Conservation (phyloP, 148 eudicot species). For the Nepenthes mirabilis region DNA sequence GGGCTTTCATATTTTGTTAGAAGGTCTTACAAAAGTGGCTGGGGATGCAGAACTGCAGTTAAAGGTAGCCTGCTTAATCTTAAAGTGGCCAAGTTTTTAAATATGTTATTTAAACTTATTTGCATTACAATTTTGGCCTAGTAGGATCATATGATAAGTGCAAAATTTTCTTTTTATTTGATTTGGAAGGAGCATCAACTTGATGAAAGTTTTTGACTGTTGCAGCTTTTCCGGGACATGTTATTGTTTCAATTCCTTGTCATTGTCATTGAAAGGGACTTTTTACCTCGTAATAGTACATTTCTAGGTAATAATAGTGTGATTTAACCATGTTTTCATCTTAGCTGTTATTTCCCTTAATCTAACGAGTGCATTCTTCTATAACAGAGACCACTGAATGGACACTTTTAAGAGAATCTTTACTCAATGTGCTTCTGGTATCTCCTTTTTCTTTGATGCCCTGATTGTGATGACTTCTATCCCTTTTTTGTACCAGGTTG, state of each 20-base stretch:
- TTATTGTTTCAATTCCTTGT: conserved; percentile 61
- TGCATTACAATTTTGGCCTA: not conserved
- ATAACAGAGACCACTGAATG: conserved; percentile 56
- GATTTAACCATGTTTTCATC: not conserved
- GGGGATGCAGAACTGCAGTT: conserved; percentile 18
- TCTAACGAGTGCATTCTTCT: conserved; percentile 9
- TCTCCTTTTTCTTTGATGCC: conserved; percentile 5
- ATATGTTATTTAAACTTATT: not conserved
- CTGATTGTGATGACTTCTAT: conserved; percentile 4
- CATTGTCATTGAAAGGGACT: conserved; percentile 57
- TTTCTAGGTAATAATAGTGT: conserved; percentile 34
- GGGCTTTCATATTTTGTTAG: conserved; percentile 59
- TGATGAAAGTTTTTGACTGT: conserved; percentile 4
- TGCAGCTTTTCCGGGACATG: conserved; percentile 60
- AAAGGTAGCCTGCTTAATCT: conserved; percentile 22
- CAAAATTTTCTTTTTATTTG: not conserved
- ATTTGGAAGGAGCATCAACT: not conserved
- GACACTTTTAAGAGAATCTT: conserved; percentile 56
- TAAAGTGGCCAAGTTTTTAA: not conserved
- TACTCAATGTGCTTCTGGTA: conserved; percentile 76
- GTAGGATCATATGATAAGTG: not conserved
- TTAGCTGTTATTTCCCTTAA: conserved; percentile 1
- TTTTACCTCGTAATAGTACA: conserved; percentile 43
- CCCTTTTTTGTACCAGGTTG: conserved; percentile 1
- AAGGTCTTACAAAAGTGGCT: conserved; percentile 33